Evolutionary conservation across 306 rosid species (phyloP).

Genomic region (Rosa chinensis): DNA sequence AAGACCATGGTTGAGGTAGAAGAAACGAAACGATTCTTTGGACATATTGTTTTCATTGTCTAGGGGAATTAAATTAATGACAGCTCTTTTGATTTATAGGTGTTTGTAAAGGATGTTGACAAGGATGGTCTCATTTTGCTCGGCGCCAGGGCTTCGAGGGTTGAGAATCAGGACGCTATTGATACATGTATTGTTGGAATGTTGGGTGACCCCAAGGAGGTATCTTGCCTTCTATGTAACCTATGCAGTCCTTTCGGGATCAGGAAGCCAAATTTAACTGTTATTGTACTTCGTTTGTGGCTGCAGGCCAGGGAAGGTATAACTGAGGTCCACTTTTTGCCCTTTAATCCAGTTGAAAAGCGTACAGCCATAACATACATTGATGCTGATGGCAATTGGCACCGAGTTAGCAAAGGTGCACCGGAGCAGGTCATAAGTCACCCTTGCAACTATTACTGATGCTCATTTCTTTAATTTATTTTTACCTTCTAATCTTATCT

Average conservation of each 20-base stretch:
- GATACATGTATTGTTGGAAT: constrained; percentile 94
- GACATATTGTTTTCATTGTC: neutral
- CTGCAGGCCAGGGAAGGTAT: constrained; percentile 79
- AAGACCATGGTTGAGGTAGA: constrained; percentile 67
- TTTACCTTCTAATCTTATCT: neutral
- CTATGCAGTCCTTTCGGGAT: neutral
- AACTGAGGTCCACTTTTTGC: constrained; percentile 76
- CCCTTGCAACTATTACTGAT: neutral
- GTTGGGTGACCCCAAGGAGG: constrained; percentile 96
- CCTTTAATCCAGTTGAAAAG: constrained; percentile 91
- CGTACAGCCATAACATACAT: constrained; percentile 90
- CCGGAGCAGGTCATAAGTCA: constrained; percentile 69
- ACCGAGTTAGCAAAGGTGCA: constrained; percentile 88
- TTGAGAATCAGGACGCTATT: constrained; percentile 91
- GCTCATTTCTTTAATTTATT: constrained; percentile 1
- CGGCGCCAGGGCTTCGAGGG: constrained; percentile 88
- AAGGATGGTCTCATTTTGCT: constrained; percentile 54
- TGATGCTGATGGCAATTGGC: constrained; percentile 67
- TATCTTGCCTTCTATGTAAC: constrained; percentile 7
- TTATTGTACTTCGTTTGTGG: neutral
- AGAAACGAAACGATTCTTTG: neutral
- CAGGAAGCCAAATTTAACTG: neutral
- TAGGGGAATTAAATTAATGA: neutral
- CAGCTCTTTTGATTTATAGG: constrained; percentile 31
- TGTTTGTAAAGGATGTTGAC: constrained; percentile 60